Evolutionary conservation across 257 asterid species (phyloP).

Genomic region (Solanum ahanhuiri): DNA sequence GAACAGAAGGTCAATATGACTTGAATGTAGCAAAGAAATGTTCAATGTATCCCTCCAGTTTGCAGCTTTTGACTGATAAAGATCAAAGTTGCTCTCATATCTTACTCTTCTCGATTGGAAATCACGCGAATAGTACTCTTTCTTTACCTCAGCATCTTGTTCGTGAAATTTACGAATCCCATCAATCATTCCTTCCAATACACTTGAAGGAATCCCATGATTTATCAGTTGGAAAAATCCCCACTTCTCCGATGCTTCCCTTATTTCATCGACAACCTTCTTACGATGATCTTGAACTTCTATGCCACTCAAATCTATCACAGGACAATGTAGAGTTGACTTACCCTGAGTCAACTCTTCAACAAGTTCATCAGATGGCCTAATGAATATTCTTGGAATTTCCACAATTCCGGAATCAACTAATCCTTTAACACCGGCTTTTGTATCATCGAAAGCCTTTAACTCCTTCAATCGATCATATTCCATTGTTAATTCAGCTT

Average conservation of each 20-base stretch:
- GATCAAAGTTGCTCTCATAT: slow-evolving; percentile 49
- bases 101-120: slow-evolving; percentile 21
- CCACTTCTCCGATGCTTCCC: slow-evolving; percentile 42
- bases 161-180: slow-evolving; percentile 56
- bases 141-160: slow-evolving; percentile 41
- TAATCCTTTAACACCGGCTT: slow-evolving; percentile 17
- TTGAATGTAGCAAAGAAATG: slow-evolving; percentile 5
- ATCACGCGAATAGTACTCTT: slow-evolving; percentile 25
- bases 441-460: slow-evolving; percentile 13
- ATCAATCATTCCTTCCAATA: slow-evolving; percentile 43
- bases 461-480: slow-evolving; percentile 10
- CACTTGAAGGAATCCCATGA: slow-evolving; percentile 39
- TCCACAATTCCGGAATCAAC: slow-evolving; percentile 13
- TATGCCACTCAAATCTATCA: slow-evolving; percentile 33
- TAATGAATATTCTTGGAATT: slow-evolving; percentile 26
- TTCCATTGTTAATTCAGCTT: neutral
- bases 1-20: neutral
- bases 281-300: slow-evolving; percentile 5
- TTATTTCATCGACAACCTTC: slow-evolving; percentile 16
- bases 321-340: slow-evolving; percentile 24
- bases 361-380: slow-evolving; percentile 29
- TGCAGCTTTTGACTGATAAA: slow-evolving; percentile 37
- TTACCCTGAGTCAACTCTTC: slow-evolving; percentile 12
- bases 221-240: slow-evolving; percentile 63
- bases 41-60: slow-evolving; percentile 72